Percentiles rank a stretch among this genome's conserved stretches.
Evolutionary conservation across 2,329 filamentous ascomycete genomes (phyloP).

Genomic region (Cercospora zeina): DNA sequence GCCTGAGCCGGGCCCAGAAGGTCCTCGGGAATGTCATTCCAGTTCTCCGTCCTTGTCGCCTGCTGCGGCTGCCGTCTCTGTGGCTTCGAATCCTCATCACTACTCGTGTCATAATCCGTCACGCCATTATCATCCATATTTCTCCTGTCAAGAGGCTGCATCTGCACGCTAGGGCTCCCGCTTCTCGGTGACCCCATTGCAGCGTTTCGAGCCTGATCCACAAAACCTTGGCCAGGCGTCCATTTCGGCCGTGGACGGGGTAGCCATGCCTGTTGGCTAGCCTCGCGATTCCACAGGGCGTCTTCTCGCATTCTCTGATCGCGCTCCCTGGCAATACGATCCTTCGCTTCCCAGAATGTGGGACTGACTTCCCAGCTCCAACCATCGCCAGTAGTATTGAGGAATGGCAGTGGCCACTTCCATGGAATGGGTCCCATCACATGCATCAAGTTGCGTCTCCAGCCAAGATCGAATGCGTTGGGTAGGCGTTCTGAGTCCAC

Average conservation of each 20-base stretch:
- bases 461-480: constrained; percentile 89
- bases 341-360: constrained; percentile 72
- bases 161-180: constrained; percentile 38
- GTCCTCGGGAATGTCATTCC: constrained; percentile 54
- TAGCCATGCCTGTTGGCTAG: constrained; percentile 19
- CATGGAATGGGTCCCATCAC: constrained; percentile 73
- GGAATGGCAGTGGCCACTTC: constrained; percentile 78
- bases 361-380: constrained; percentile 90
- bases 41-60: constrained; percentile 41
- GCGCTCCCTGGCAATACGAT: constrained; percentile 53
- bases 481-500: constrained; percentile 84
- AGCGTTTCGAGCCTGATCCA: constrained; percentile 38
- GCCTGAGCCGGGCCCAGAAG: constrained; percentile 40
- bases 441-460: constrained; percentile 74
- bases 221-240: constrained; percentile 40
- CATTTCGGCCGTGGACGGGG: constrained; percentile 28
- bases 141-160: constrained; percentile 45
- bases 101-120: constrained; percentile 39
- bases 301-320: constrained; percentile 41
- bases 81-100: constrained; percentile 30
- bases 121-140: constrained; percentile 30
- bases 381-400: constrained; percentile 85
- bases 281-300: constrained; percentile 23
- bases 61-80: constrained; percentile 14
- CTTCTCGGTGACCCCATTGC: constrained; percentile 8